phyloP scores from a whole-genome alignment of 208 protist species.

The Acanthamoeba polyphaga region DNA sequence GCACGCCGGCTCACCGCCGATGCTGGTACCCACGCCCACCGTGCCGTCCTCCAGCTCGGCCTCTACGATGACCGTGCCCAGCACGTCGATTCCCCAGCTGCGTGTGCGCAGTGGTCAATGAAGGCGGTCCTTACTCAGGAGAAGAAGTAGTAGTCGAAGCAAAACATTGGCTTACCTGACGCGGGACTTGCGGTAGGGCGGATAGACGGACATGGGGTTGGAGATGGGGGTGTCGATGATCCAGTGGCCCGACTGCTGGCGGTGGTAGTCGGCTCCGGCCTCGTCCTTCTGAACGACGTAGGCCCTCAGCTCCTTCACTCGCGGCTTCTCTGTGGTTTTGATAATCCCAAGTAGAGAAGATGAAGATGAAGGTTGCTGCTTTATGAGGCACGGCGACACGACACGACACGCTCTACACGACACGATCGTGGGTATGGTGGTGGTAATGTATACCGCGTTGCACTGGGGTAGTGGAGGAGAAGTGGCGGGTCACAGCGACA shows the following conservation, averaged over 20 bases:
- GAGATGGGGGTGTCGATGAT: constrained; percentile 84
- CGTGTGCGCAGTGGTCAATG: not conserved
- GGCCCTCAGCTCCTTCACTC: constrained; percentile 80
- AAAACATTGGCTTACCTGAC: not conserved
- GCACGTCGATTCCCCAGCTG: constrained; percentile 84
- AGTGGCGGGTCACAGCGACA: not conserved
- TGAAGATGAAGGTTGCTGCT: too few relatives aligned
- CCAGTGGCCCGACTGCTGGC: constrained; percentile 82
- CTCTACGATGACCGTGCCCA: constrained; percentile 86
- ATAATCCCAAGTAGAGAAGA: too few relatives aligned
- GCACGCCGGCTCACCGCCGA: constrained; percentile 87
- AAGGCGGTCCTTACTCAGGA: too few relatives aligned
- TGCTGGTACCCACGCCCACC: constrained; percentile 84
- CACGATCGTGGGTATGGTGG: not conserved
- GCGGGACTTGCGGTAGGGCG: constrained; percentile 72
- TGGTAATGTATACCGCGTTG: not conserved
- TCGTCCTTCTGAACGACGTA: constrained; percentile 81
- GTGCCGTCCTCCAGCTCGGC: constrained; percentile 87
- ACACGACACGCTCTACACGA: not conserved
- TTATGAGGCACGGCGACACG: too few relatives aligned
- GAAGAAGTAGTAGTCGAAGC: not conserved
- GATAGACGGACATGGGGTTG: constrained; percentile 75
- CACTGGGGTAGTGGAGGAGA: not conserved
- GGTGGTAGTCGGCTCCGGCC: constrained; percentile 84
- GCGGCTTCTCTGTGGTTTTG: constrained; percentile 49